Base-by-base conservation (phyloP, 305 asterid genomes). In the Coffea humblotiana region DNA sequence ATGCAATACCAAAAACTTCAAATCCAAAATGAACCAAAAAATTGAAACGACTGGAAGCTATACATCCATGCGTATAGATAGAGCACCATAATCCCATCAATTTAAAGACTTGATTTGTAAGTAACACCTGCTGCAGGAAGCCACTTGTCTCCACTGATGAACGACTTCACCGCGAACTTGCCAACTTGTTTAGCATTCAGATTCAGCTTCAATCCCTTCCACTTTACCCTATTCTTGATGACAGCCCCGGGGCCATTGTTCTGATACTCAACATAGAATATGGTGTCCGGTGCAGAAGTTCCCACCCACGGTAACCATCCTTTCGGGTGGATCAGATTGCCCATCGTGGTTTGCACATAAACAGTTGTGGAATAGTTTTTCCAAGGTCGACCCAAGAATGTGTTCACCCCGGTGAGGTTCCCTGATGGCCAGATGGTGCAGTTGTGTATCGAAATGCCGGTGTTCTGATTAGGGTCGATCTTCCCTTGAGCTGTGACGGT, bases 231-330 rank as follows among this genome's bases (percentile, higher is more conserved):
- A 2, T 86, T 82, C 74, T 80, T 86, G 58, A 92, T 92, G 52
- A 10, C 87, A 0, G 97, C 90, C 15, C 98, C 98, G 0, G 86
- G 69, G 0, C 98, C 98, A 2, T 11, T 8, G 66, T 93, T 92
- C 32, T 86, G 83, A 70, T 76, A 90, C 81, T 93, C 98, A 0
- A 84, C 97, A 27, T 92, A 93, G 58, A 85, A 93, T 40, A 93
- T 88, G 2, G 96, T 91, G 6, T 61, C 37, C 10, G 93, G 93
- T 19, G 93, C 93, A 21, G 84, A 56, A 12, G 80, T 83, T 18
- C 97, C 98, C 32, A 88, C 86, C 98, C 98, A 92, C 10, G 94
- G 96, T 27, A 91, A 70, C 98, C 98, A 93, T 1, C 98, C 98
- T 7, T 64, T 79, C 0, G 93, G 90, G 82, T 84, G 71, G 43